phyloP scores from a whole-genome alignment of 2,329 filamentous ascomycete species.

The Curvularia verruculosa region DNA sequence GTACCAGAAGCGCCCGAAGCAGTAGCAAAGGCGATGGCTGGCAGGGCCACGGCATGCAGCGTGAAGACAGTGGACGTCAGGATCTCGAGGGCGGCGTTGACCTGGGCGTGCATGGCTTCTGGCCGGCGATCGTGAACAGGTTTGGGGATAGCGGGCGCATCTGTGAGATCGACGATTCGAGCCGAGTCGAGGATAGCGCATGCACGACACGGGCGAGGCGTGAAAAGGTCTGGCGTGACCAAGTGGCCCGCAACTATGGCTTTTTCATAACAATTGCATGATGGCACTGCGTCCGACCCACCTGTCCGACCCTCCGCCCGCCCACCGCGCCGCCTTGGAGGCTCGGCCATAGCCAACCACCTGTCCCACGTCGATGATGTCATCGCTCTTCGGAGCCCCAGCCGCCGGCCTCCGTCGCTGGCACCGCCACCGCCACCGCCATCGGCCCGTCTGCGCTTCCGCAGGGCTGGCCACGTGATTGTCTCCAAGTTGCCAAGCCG shows the following conservation, averaged over 20 bases:
- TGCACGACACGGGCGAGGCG: conserved; percentile 8
- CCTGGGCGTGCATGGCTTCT: conserved; percentile 15
- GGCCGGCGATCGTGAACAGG: conserved; percentile 25
- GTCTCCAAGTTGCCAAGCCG: no score
- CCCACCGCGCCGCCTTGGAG: no score
- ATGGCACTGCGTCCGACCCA: conserved; percentile 2
- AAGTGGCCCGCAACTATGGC: conserved; percentile 8
- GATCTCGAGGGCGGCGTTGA: conserved; percentile 5
- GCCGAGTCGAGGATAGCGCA: conserved; percentile 19
- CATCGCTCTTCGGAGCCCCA: background rate
- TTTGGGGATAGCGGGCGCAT: conserved; percentile 6
- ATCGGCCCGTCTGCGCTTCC: no score
- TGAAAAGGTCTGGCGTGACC: conserved; percentile 12
- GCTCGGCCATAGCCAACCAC: no score
- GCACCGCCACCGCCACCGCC: background rate
- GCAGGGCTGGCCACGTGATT: no score
- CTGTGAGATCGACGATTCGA: conserved; percentile 24
- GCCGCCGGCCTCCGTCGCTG: no score
- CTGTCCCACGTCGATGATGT: no score
- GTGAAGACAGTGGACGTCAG: conserved; percentile 6
- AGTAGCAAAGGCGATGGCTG: background rate
- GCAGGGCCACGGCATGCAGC: conserved; percentile 5
- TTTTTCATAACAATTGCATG: conserved; percentile 11
- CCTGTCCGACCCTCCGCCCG: no score
- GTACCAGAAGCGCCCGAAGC: conserved; percentile 5